A percentile compares a stretch with the other conserved stretches of the same genome.
These are phyloP conservation scores for Boletus sensibilis DNA, from an alignment of 768 basidiomycete species.

Conservation along the genomic window DNA sequence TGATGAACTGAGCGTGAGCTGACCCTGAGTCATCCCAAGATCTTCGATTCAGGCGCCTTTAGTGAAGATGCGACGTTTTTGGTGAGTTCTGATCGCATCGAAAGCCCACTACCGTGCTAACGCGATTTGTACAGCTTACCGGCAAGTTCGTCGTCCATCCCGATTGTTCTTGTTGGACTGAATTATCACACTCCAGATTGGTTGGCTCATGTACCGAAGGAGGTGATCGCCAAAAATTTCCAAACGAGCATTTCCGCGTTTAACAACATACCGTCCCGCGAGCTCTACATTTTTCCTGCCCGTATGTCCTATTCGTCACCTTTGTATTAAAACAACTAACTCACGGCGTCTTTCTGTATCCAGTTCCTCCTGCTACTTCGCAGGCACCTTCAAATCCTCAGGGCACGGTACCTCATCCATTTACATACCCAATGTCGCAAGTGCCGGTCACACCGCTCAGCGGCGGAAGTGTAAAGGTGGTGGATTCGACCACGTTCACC, in stretches of 20 bases:
- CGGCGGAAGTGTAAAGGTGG: conserved; percentile 58
- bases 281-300: conserved; percentile 52
- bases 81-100: conserved; percentile 1
- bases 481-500: conserved; percentile 53
- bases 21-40: not conserved
- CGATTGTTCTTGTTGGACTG: not conserved
- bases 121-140: conserved; percentile 4
- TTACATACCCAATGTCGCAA: conserved; percentile 50
- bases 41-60: conserved; percentile 41
- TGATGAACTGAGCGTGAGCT: not conserved
- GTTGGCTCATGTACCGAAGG: conserved; percentile 56
- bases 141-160: conserved; percentile 23
- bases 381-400: conserved; percentile 34
- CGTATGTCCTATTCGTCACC: conserved; percentile 18
- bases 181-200: conserved; percentile 40
- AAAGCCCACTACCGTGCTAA: not conserved
- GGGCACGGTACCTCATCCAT: conserved; percentile 46
- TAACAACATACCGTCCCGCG: conserved; percentile 48
- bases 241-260: conserved; percentile 44
- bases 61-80: conserved; percentile 54
- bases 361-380: conserved; percentile 36
- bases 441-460: conserved; percentile 39
- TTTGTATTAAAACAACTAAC: not conserved
- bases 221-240: conserved; percentile 62
- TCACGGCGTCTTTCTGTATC: not conserved